Percentiles rank a stretch among this genome's conserved stretches.
Evolutionary conservation across 306 rosid species (phyloP).

Genomic region (Gleditsia sinensis): DNA sequence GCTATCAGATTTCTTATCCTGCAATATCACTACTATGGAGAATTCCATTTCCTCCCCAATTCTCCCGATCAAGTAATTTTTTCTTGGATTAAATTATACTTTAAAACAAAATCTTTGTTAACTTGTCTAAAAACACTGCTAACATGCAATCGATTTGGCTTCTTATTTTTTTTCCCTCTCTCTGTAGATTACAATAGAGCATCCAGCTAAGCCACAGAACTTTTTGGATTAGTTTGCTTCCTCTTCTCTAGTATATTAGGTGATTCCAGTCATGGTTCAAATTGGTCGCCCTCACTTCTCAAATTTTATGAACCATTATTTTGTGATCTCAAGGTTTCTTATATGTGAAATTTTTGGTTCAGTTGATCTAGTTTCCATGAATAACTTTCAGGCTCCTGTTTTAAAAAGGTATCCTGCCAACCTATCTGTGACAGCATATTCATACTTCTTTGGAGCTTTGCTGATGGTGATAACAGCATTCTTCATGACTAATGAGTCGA

Average conservation of each 20-base stretch:
- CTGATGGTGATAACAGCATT: constrained; percentile 71
- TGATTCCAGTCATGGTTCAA: background rate
- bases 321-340: constrained; percentile 16
- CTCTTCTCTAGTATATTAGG: background rate
- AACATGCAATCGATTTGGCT: background rate
- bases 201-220: background rate
- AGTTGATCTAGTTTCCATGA: constrained; percentile 26
- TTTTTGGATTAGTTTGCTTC: background rate
- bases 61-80: too few species aligned
- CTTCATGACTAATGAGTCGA: constrained; percentile 57
- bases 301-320: constrained; percentile 14
- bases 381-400: constrained; percentile 77
- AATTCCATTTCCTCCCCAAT: too few species aligned
- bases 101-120: constrained; percentile 3
- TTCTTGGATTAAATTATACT: too few species aligned
- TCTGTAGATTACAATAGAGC: background rate
- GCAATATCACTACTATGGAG: too few species aligned
- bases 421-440: constrained; percentile 80
- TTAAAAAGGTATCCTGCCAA: constrained; percentile 78
- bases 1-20: too few species aligned
- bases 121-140: background rate
- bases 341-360: constrained; percentile 13
- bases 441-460: constrained; percentile 74
- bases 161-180: background rate
- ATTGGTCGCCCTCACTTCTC: constrained; percentile 12